Evolutionary conservation across 2,329 filamentous ascomycete genomes (phyloP), one percentile per base, ranked within the genome.

Genomic region (Colletotrichum lini): DNA sequence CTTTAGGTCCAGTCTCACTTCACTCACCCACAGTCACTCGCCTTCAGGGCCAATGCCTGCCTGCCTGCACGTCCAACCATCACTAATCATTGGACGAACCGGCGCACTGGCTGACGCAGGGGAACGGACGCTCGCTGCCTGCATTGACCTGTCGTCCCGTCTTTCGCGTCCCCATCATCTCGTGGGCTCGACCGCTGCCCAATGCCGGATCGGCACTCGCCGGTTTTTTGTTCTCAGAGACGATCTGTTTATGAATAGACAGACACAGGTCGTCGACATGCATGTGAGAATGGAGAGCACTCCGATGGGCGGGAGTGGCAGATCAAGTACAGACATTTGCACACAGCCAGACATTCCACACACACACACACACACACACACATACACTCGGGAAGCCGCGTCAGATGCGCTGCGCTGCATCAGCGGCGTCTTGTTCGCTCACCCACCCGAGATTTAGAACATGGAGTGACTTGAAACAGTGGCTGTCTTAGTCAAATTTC

Each of bases 61-160:
- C 35, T 60, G 44, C 44, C 35, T 59, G 18, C 26, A 60, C 38
- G 26, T n/a, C 26, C 26, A 35, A 35, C 8, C 15, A 12, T 30
- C 35, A 26, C 52, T 7, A 13, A n/a, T 6, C n/a, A 50, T 61
- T 40, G 45, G 58, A 61, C n/a, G 58, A 50, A 50, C 45, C 45
- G 35, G 8, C 58, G 58, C 58, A 38, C 47, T 40, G 58, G 58
- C 58, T 50, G 45, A 50, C 58, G 58, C 58, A 61, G 45, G 58
- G n/a, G 58, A 40, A 50, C 58, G 44, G 44, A 61, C 58, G 44
- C 35, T 38, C 58, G 44, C 35, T 10, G 35, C 35, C 30, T 61
- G 58, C 58, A 61, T 61, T 35, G 58, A 38, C 58, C 26, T 40
- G 58, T 50, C 58, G 45, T 61, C 58, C 44, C 58, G 38, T 40